These are phyloP conservation scores for Cytospora paraplurivora DNA, from an alignment of 2,329 filamentous ascomycete species.

Conservation along the genomic window DNA sequence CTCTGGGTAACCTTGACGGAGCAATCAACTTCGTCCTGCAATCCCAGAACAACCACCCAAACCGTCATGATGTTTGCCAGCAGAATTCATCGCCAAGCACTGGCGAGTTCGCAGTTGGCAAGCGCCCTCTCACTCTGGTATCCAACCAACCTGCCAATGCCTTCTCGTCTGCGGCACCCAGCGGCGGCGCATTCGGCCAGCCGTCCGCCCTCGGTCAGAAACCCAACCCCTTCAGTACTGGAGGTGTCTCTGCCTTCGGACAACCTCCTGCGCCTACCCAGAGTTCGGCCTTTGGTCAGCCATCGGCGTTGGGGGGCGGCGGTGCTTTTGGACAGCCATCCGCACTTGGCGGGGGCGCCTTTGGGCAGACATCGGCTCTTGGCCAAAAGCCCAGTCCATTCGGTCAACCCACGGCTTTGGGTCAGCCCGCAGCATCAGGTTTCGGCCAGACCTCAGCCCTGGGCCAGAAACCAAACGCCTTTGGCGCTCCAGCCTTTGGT, in stretches of 20 bases:
- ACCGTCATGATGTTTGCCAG: slow-evolving; percentile 67
- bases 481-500: slow-evolving; percentile 38
- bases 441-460: slow-evolving; percentile 43
- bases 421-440: slow-evolving; percentile 40
- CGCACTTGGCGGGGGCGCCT: slow-evolving; percentile 32
- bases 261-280: slow-evolving; percentile 31
- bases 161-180: slow-evolving; percentile 32
- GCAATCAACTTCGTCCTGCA: slow-evolving; percentile 71
- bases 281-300: slow-evolving; percentile 43
- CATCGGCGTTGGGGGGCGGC: slow-evolving; percentile 36
- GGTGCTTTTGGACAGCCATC: slow-evolving; percentile 38
- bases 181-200: slow-evolving; percentile 43
- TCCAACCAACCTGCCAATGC: slow-evolving; percentile 31
- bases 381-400: slow-evolving; percentile 41
- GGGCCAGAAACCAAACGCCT: slow-evolving; percentile 38
- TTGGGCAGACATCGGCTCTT: slow-evolving; percentile 33
- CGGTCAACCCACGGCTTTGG: slow-evolving; percentile 38
- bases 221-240: slow-evolving; percentile 45
- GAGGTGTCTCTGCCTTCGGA: slow-evolving; percentile 31
- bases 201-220: slow-evolving; percentile 40
- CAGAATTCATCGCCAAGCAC: slow-evolving; percentile 47
- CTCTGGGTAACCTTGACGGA: slow-evolving; percentile 67
- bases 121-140: slow-evolving; percentile 32
- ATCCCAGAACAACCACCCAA: slow-evolving; percentile 71
- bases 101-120: slow-evolving; percentile 49